Evolutionary conservation across 1,139 yeast genomes (phyloP).

Genomic region (Pneumocystis canis): DNA sequence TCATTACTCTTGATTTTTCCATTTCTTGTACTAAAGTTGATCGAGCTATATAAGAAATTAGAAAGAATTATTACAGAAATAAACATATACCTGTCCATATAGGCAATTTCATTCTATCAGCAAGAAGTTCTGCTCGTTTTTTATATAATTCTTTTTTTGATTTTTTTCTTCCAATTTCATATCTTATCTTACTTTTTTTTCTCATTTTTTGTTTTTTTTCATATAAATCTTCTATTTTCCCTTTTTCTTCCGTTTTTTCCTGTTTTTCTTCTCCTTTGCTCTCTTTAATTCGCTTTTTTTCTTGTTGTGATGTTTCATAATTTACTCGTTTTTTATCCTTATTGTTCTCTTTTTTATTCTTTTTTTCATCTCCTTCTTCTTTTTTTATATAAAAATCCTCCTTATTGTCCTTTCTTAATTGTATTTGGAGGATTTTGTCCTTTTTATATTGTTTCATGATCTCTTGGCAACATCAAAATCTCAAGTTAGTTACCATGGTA

Average conservation of each 20-base stretch:
- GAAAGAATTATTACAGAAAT: background rate
- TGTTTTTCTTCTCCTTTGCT: background rate
- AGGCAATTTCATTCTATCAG: constrained; percentile 8
- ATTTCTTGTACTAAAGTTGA: constrained; percentile 47
- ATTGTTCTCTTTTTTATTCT: too few relatives aligned
- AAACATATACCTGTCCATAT: constrained; percentile 7
- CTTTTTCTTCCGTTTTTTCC: background rate
- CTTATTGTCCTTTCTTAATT: too few relatives aligned
- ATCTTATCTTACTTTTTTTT: background rate
- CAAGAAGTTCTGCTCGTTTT: constrained; percentile 1
- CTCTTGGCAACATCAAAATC: too few relatives aligned
- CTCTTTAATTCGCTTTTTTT: background rate
- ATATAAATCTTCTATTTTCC: background rate
- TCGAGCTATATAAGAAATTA: constrained; percentile 35
- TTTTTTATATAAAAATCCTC: too few relatives aligned
- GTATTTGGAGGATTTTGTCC: too few relatives aligned
- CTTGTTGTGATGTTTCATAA: background rate
- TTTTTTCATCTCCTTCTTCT: too few relatives aligned
- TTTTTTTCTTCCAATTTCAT: background rate
- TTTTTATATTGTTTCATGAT: too few relatives aligned
- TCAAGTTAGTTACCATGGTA: too few relatives aligned
- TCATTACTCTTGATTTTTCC: constrained; percentile 46
- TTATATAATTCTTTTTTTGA: background rate
- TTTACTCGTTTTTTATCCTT: background rate
- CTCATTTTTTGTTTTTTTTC: background rate